Percentiles rank a stretch among this genome's conserved stretches.
Conservation (phyloP, 1,284 basidiomycete species). For the Ganoderma boninense region DNA sequence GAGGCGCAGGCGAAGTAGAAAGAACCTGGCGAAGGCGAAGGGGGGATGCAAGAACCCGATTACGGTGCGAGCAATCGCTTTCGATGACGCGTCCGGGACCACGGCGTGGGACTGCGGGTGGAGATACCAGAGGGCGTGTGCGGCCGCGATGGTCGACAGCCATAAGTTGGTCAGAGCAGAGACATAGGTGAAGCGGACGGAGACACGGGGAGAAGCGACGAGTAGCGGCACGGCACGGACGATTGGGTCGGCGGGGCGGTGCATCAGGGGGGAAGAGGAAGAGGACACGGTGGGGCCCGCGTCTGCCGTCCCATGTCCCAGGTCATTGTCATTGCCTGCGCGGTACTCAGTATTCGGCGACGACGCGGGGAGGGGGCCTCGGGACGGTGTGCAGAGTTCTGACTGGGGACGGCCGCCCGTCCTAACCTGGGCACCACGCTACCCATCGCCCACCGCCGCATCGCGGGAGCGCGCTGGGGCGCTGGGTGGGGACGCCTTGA, state of each 20-base stretch:
- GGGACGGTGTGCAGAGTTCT: background rate
- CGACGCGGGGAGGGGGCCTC: background rate
- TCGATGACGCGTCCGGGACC: conserved; percentile 3
- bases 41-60: background rate
- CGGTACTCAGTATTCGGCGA: background rate
- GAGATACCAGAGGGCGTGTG: background rate
- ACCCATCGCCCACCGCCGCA: background rate
- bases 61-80: background rate
- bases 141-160: background rate
- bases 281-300: background rate
- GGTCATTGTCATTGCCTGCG: background rate
- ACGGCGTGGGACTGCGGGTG: background rate
- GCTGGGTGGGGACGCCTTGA: background rate
- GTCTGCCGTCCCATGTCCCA: background rate
- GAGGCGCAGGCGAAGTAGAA: background rate
- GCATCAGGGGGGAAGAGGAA: background rate
- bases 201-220: background rate
- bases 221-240: conserved; percentile 11
- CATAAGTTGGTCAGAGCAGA: too few relatives aligned
- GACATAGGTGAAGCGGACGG: background rate
- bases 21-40: background rate
- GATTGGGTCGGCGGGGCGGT: conserved; percentile 4
- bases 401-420: background rate
- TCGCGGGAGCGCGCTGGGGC: background rate
- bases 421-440: background rate